Base-by-base conservation (phyloP, 1,139 yeast species). In the Diutina pseudorugosa region DNA sequence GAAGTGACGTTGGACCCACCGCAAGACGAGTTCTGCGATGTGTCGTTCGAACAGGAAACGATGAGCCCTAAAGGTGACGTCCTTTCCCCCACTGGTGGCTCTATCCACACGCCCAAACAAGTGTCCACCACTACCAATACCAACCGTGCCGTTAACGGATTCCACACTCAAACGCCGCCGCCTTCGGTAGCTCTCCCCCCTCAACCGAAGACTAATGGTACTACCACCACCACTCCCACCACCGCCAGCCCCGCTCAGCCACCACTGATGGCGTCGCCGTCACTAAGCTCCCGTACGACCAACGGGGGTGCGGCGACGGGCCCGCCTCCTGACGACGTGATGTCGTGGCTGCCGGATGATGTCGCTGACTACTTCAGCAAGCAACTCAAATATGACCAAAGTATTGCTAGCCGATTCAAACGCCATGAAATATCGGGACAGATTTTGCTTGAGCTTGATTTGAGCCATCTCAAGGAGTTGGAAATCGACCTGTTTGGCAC, bases 401-500 rank as follows among this genome's bases (percentile, higher is more conserved):
- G 75, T 25, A 79, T 87, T 14, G 83, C 95, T 1, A 83, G 85
- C 1, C 83, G 87, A 61, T 94, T 94, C 66, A 80, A 85, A 5
- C 79, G 83, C 58, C 98, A 93, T 68, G 88, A 90, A 61, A 89
- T 93, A 55, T 84, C 93, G 0, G 98, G 98, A 18, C 73, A 80
- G 2, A 91, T 93, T 52, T 69, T 93, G 52, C 73, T 93, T 53
- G 96, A 91, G 65, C 75, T 94, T 58, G 97, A 91, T 62, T 75
- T 91, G 58, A 79, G 89, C 1, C 87, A 87, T 61, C 75, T 93
- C 61, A 93, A 93, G 64, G 98, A 93, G 66, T 73, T 93, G 55
- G 98, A 91, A 57, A 93, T 93, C 52, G 77, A 82, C 53, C 87
- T 96, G 3, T 93, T 93, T 71, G 99, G 99, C 21, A 91, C 97